Evolutionary conservation across 2,329 filamentous ascomycete species (phyloP).

Genomic region (Ascochyta clinopodiicola): DNA sequence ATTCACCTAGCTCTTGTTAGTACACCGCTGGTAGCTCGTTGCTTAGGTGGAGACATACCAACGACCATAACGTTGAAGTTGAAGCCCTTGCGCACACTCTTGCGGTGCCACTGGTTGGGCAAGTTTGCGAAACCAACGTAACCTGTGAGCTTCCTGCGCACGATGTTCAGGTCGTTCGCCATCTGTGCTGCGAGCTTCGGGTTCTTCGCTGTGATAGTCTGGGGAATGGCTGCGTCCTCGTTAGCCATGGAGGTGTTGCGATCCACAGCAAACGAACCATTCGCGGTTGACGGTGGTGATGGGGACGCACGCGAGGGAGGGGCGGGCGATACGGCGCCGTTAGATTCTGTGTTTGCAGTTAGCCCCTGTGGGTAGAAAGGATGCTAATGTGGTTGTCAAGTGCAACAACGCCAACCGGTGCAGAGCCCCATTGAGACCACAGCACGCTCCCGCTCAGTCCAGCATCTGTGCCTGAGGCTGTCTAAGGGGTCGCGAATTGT

Average conservation of each 20-base stretch:
- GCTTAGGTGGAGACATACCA: conserved; percentile 68
- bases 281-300: conserved; percentile 53
- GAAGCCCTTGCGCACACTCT: conserved; percentile 99
- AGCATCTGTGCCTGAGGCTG: conserved; percentile 19
- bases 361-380: conserved; percentile 32
- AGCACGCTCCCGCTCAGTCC: conserved; percentile 11
- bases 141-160: conserved; percentile 95
- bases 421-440: conserved; percentile 20
- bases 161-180: conserved; percentile 79
- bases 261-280: conserved; percentile 64
- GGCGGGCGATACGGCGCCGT: conserved; percentile 52
- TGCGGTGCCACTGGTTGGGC: conserved; percentile 99
- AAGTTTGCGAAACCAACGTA: conserved; percentile 99
- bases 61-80: conserved; percentile 99
- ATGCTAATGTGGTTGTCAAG: conserved; percentile 9
- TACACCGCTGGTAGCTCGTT: neutral
- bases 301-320: conserved; percentile 57
- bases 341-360: conserved; percentile 50
- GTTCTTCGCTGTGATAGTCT: conserved; percentile 70
- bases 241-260: conserved; percentile 63
- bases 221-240: conserved; percentile 55
- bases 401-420: conserved; percentile 22
- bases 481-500: conserved; percentile 13
- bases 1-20: conserved; percentile 75
- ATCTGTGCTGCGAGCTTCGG: conserved; percentile 63